Conservation (phyloP, 2,329 filamentous ascomycete species). For the Scedosporium minutisporum region DNA sequence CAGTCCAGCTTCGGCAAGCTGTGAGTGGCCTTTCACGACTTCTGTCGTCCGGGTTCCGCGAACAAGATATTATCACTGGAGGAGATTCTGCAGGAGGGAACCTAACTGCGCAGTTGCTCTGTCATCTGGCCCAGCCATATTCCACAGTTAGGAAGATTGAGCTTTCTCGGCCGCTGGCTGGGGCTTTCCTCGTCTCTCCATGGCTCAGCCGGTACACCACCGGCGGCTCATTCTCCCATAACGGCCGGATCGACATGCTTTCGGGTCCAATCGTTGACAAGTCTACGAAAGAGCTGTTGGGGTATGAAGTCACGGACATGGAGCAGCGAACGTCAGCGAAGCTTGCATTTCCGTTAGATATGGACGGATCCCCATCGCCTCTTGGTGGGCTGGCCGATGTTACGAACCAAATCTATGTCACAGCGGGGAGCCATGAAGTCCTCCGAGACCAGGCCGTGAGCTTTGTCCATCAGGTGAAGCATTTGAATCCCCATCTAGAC, state of each 20-base stretch:
- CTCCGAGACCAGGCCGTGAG: slow-evolving; percentile 6
- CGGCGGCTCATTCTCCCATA: slow-evolving; percentile 16
- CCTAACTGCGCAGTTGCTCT: slow-evolving; percentile 20
- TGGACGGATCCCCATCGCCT: background rate
- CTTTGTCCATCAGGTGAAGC: slow-evolving; percentile 6
- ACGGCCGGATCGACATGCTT: slow-evolving; percentile 24
- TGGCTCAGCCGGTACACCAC: slow-evolving; percentile 17
- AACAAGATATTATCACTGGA: slow-evolving; percentile 22
- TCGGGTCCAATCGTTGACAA: slow-evolving; percentile 10
- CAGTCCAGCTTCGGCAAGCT: slow-evolving; percentile 22
- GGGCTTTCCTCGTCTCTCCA: slow-evolving; percentile 23
- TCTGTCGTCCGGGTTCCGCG: slow-evolving; percentile 17
- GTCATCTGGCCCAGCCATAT: slow-evolving; percentile 23
- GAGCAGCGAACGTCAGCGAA: background rate
- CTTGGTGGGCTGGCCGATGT: slow-evolving; percentile 6
- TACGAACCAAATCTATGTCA: slow-evolving; percentile 6
- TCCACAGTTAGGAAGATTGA: slow-evolving; percentile 13
- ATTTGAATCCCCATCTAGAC: slow-evolving; percentile 8
- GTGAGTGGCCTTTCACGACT: slow-evolving; percentile 20
- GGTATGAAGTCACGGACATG: too few species aligned
- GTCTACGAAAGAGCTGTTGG: slow-evolving; percentile 1
- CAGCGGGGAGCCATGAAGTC: slow-evolving; percentile 9
- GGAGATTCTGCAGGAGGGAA: slow-evolving; percentile 29
- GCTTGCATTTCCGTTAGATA: slow-evolving; percentile 8
- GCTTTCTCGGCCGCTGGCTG: slow-evolving; percentile 18